Evolutionary conservation across 2,329 filamentous ascomycete genomes (phyloP), one percentile per base, ranked within the genome.

Genomic region (Beauveria sp.): DNA sequence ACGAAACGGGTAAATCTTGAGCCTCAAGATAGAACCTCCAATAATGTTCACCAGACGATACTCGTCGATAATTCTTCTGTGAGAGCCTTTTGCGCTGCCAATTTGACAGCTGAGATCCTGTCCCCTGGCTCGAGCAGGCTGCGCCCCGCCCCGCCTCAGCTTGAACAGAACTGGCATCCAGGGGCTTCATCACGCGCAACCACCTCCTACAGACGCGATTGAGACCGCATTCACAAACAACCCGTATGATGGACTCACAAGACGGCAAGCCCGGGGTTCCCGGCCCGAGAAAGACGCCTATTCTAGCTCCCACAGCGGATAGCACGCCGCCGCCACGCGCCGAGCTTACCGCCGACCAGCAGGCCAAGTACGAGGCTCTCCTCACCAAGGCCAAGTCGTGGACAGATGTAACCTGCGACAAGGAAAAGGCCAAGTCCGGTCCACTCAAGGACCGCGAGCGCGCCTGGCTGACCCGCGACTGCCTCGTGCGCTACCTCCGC

Each of bases 391-490:
- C 86, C 50, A 86, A 83, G 65, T 76, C 78, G 67, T 96, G 92
- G 89, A 84, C 82, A 14, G 84, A 86, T 10, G 76, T 96, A 28
- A 64, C 66, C 40, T 74, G 73, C 66, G 84, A 83, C 46, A 84
- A 85, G 22, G 70, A 77, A 7, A 82, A 83, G 59, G 87, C 74
- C 64, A 80, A 81, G 63, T 81, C 72, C 9, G 84, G 84, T 2
- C 85, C 90, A 2, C 76, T 97, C 62, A 86, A 85, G 55, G 91
- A 96, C 62, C 77, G 80, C 55, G 94, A 99, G 76, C 88, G 85
- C 70, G 85, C 94, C 77, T 99, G 91, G 86, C 82, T 99, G 66
- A 96, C 92, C 14, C 85, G 87, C 66, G 94, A 99, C 73, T 97
- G 93, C 71, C 82, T 99, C 18, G 81, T 97, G 46, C 89, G 94